A percentile compares a stretch with the other conserved stretches of the same genome.
phyloP scores from a whole-genome alignment of 305 asterid genomes.

The Solanum chacoense region DNA sequence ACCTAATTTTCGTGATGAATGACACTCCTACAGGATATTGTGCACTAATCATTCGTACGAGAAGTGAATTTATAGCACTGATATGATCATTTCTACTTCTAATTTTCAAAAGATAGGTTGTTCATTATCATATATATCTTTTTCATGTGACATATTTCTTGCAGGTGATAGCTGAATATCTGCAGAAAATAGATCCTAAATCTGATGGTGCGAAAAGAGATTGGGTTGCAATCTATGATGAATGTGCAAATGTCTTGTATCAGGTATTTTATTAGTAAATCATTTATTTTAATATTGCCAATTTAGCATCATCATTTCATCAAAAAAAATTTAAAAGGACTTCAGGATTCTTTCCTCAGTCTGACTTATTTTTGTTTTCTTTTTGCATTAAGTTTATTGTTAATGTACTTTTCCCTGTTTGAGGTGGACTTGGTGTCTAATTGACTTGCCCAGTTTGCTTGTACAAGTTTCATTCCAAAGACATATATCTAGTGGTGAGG shows the following conservation, averaged over 20 bases:
- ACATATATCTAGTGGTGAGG: background rate
- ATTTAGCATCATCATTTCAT: background rate
- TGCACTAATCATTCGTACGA: background rate
- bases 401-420: background rate
- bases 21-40: background rate
- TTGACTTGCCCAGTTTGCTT: background rate
- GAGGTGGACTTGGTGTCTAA: background rate
- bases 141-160: conserved; percentile 8
- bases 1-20: background rate
- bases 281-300: background rate
- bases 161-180: conserved; percentile 94
- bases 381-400: background rate
- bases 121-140: background rate
- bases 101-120: background rate
- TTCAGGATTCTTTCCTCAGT: background rate
- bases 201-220: conserved; percentile 99
- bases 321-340: background rate
- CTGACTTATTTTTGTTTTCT: background rate
- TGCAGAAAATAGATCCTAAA: conserved; percentile 92
- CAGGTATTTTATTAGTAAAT: conserved; percentile 32
- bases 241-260: conserved; percentile 88
- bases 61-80: background rate
- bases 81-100: background rate
- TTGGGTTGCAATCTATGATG: conserved; percentile 96
- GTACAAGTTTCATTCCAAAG: background rate